phyloP scores from a whole-genome alignment of 176 grass and related monocot genomes.

The Triticum turgidum region DNA sequence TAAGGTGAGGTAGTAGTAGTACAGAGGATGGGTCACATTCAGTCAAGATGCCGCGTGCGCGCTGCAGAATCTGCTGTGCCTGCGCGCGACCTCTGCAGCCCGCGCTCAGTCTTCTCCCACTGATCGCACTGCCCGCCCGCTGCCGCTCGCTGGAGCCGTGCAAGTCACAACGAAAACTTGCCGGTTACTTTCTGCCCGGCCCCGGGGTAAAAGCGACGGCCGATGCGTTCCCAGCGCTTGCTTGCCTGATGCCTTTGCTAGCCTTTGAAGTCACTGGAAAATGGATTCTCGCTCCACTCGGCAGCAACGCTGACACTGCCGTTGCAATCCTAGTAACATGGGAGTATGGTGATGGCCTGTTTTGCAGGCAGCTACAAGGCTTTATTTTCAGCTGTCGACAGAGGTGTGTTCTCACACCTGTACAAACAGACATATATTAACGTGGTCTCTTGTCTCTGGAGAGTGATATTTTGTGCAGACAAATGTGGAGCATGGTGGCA shows the following conservation, averaged over 20 bases:
- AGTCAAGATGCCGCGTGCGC: slow-evolving; percentile 65
- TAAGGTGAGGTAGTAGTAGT: not conserved
- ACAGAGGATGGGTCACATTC: slow-evolving; percentile 42
- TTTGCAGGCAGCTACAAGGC: not conserved
- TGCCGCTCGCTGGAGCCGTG: not conserved
- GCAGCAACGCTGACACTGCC: not conserved
- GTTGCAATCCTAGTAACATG: not conserved
- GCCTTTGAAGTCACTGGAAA: not conserved
- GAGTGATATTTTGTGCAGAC: too few species aligned
- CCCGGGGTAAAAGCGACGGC: not conserved
- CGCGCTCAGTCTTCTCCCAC: not conserved
- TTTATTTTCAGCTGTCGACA: not conserved
- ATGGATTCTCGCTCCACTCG: not conserved
- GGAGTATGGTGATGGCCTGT: not conserved
- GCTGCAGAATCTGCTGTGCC: slow-evolving; percentile 66
- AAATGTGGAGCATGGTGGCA: not conserved
- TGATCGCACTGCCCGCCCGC: not conserved
- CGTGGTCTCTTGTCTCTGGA: too few species aligned
- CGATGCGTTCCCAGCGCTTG: not conserved
- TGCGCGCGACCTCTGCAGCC: not conserved
- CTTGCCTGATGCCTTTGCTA: not conserved
- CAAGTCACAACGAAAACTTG: not conserved
- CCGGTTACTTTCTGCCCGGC: not conserved
- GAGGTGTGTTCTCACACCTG: not conserved
- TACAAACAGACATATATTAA: not conserved